Evolutionary conservation across 2,329 filamentous ascomycete genomes (phyloP).

Genomic region (Atkinsonella texensis): DNA sequence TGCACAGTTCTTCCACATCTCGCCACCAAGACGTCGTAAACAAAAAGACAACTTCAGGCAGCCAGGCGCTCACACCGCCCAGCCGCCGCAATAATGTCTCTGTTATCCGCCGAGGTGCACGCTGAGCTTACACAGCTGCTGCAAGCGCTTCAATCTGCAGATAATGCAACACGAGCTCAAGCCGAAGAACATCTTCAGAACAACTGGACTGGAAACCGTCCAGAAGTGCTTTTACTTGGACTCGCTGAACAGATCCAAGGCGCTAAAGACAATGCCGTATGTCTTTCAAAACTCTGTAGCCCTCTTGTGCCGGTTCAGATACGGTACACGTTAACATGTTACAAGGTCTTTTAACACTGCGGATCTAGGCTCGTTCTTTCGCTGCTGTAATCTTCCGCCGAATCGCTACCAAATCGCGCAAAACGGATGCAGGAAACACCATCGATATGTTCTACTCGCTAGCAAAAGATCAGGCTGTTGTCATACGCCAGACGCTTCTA

Average conservation of each 20-base stretch:
- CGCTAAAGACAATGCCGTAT: slow-evolving; percentile 60
- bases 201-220: slow-evolving; percentile 74
- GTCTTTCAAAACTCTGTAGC: slow-evolving; percentile 7
- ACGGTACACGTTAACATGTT: neutral
- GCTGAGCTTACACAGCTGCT: slow-evolving; percentile 76
- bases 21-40: slow-evolving; percentile 2
- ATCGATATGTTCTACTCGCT: slow-evolving; percentile 81
- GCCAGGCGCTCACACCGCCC: slow-evolving; percentile 12
- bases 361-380: slow-evolving; percentile 68
- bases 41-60: slow-evolving; percentile 8
- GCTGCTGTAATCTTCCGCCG: slow-evolving; percentile 88
- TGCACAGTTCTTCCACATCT: neutral
- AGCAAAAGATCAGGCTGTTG: slow-evolving; percentile 56
- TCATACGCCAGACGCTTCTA: slow-evolving; percentile 75
- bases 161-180: slow-evolving; percentile 74
- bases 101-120: slow-evolving; percentile 75
- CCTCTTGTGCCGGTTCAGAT: neutral
- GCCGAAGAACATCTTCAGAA: slow-evolving; percentile 84
- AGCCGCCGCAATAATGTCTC: slow-evolving; percentile 46
- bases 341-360: slow-evolving; percentile 3
- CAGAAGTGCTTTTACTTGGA: slow-evolving; percentile 86
- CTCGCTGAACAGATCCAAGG: slow-evolving; percentile 82
- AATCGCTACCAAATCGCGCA: slow-evolving; percentile 80
- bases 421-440: slow-evolving; percentile 57
- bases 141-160: slow-evolving; percentile 75